Evolutionary conservation across 768 basidiomycete species (phyloP), one percentile per base, ranked within the genome.

Genomic region (Tylopilus sp.): DNA sequence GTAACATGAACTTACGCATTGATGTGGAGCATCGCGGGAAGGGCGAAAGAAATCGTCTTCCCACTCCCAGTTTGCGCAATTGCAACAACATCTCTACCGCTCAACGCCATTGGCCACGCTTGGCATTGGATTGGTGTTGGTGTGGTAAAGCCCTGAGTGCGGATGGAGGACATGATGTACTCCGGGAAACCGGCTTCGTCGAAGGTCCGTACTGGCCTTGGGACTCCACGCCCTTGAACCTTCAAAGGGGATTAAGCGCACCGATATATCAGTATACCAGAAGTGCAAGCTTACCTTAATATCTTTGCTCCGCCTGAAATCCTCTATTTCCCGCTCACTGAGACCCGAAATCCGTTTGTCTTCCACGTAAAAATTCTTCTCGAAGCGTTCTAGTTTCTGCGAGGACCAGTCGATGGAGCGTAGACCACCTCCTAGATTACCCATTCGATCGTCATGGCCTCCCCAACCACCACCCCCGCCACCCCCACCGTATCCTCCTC

Each of bases 1-100:
- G 10, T 20, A 31, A 47, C 10, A 7, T 17, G 21, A 21, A 76
- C 89, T 58, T 65, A 92, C 90, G 97, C 97, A 80, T 98, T 99
- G 75, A 99, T 99, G 73, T 99, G 97, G 30, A 99, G 79, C 95
- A 98, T 99, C 44, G 97, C 95, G 36, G 97, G 97, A 40, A 99
- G 85, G 49, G 97, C 95, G 68, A 99, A 99, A 10, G 95, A 84
- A 50, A 99, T 98, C 7, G 97, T 99, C 76, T 99, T 99, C 51
- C 97, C 97, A 70, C 91, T 95, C 50, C 97, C 97, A 9, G 97
- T 99, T 71, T 98, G 95, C 33, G 97, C 95, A 61, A 99, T 92
- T 49, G 95, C 97, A 40, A 95, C 89, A 35, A 98, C 79, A 71
- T 99, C 95, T 54, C 92, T 80, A 48, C 95, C 95, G 44, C 81